These are phyloP conservation scores for Moesziomyces antarcticus DNA, from an alignment of 1,284 basidiomycete genomes.

Conservation along the genomic window DNA sequence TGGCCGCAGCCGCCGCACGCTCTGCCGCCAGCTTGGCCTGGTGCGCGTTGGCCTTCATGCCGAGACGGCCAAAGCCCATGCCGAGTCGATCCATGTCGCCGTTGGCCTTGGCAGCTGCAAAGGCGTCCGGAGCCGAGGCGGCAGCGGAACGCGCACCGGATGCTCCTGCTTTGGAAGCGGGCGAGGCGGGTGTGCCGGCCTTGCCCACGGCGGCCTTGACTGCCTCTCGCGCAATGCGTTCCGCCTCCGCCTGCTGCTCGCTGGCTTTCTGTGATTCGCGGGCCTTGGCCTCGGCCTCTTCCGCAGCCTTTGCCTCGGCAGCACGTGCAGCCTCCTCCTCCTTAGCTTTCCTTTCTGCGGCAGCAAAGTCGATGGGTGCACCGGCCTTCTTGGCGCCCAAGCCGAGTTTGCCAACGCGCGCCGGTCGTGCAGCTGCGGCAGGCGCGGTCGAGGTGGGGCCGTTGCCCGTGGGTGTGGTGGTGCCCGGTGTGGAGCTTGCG, in stretches of 20 bases:
- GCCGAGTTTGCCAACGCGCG: slow-evolving; percentile 58
- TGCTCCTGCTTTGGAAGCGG: slow-evolving; percentile 16
- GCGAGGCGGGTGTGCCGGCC: slow-evolving; percentile 13
- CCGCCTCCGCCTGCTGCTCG: slow-evolving; percentile 49
- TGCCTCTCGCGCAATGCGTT: slow-evolving; percentile 56
- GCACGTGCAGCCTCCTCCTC: slow-evolving; percentile 56
- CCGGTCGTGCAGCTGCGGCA: slow-evolving; percentile 36
- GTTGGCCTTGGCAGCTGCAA: slow-evolving; percentile 68
- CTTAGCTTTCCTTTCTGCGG: slow-evolving; percentile 61
- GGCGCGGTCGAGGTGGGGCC: slow-evolving; percentile 29
- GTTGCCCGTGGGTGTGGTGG: slow-evolving; percentile 44
- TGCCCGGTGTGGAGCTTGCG: slow-evolving; percentile 44
- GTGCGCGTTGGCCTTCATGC: slow-evolving; percentile 68
- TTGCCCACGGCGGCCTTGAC: slow-evolving; percentile 48
- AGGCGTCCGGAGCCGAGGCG: slow-evolving; percentile 19
- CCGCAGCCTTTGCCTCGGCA: slow-evolving; percentile 41
- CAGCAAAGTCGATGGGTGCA: slow-evolving; percentile 63
- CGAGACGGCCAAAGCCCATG: slow-evolving; percentile 85
- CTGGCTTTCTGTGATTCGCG: slow-evolving; percentile 40
- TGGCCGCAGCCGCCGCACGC: slow-evolving; percentile 44
- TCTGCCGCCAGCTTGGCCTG: slow-evolving; percentile 53
- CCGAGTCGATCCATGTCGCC: slow-evolving; percentile 76
- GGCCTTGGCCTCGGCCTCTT: slow-evolving; percentile 50
- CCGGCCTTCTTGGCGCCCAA: slow-evolving; percentile 61
- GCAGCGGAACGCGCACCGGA: slow-evolving; percentile 25